Conservation (phyloP, 148 eudicot species). For the Vaccinium macrocarpon region DNA sequence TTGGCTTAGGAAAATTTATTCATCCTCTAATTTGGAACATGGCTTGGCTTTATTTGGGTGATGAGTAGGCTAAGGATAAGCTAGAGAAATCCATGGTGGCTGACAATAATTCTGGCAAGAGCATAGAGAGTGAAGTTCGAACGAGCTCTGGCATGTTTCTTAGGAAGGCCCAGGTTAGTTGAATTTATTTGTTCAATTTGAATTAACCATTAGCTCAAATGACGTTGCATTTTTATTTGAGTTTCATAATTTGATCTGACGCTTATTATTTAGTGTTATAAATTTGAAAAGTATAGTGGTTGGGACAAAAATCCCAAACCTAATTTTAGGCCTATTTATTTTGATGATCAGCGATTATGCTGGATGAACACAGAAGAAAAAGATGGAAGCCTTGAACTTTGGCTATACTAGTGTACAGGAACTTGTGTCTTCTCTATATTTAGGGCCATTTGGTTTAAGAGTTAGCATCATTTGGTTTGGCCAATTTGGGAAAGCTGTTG, state of each 20-base stretch:
- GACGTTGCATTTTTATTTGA: not conserved
- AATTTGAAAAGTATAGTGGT: not conserved
- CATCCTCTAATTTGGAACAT: not conserved
- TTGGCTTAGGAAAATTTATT: not conserved
- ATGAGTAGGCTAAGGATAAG: conserved; percentile 68
- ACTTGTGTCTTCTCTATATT: not conserved
- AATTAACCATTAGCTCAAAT: not conserved
- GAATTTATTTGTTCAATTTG: not conserved
- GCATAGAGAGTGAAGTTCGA: conserved; percentile 63
- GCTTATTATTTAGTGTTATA: conserved; percentile 7
- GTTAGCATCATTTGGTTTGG: not conserved
- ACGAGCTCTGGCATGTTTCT: conserved; percentile 95
- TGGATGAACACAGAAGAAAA: not conserved
- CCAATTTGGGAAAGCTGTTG: not conserved
- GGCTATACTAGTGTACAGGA: not conserved
- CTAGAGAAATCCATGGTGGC: conserved; percentile 88
- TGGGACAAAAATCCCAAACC: not conserved
- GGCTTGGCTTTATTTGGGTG: conserved; percentile 16
- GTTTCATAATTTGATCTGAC: not conserved
- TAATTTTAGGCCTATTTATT: not conserved
- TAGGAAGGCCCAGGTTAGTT: conserved; percentile 57
- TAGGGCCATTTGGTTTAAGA: no score
- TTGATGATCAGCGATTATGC: not conserved
- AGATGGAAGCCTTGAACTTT: not conserved
- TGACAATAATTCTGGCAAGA: conserved; percentile 73